phyloP scores from a whole-genome alignment of 345 rosid genomes.

The Eucalyptus decipiens region DNA sequence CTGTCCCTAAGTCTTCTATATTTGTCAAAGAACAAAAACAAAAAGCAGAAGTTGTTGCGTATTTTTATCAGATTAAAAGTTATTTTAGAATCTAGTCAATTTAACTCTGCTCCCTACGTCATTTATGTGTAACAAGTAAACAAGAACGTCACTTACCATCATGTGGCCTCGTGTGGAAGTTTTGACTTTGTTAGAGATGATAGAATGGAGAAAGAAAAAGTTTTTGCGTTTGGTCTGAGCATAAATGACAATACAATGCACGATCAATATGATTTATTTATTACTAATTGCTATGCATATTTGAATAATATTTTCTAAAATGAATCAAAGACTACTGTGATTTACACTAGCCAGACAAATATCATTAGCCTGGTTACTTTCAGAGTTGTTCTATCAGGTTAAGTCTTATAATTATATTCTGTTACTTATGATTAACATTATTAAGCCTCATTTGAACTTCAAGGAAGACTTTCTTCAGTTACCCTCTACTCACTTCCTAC shows the following conservation, averaged over 20 bases:
- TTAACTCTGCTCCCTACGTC: not conserved
- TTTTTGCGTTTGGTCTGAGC: not conserved
- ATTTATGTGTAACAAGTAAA: not conserved
- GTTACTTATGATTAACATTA: no score
- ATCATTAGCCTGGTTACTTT: no score
- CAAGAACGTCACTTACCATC: not conserved
- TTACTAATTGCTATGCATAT: not conserved
- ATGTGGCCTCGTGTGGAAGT: not conserved
- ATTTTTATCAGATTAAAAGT: not conserved
- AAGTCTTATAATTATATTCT: no score
- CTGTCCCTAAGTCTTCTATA: not conserved
- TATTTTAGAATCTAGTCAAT: not conserved
- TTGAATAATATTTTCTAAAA: not conserved
- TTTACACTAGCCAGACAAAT: no score
- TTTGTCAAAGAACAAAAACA: not conserved
- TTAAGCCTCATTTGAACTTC: no score
- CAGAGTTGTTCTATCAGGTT: no score
- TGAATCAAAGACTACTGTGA: not conserved
- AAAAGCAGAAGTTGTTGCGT: not conserved
- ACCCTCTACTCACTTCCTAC: no score
- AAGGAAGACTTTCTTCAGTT: no score
- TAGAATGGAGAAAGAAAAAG: not conserved
- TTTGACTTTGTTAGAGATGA: not conserved
- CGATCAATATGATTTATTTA: not conserved
- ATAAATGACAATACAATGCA: not conserved